These are phyloP conservation scores for Zygosaccharomyces bailii DNA, from an alignment of 805 yeast species.

Conservation along the genomic window DNA sequence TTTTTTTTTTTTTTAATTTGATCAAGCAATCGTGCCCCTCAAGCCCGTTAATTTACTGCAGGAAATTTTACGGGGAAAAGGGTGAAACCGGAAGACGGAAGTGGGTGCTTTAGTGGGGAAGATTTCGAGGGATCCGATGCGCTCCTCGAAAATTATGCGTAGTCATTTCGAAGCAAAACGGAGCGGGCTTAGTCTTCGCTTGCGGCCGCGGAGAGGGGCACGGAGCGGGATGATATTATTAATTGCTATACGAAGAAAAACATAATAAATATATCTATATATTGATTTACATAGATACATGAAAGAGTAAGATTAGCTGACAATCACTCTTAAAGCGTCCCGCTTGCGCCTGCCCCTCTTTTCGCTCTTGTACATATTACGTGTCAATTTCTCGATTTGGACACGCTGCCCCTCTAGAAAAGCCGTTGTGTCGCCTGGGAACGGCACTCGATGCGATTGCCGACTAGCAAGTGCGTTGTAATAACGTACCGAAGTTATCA, in stretches of 20 bases:
- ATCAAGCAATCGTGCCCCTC: not conserved
- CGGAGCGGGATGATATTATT: not conserved
- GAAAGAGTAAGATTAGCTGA: not conserved
- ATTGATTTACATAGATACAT: too few species aligned
- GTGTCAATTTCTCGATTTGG: constrained; percentile 12
- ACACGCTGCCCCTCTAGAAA: constrained; percentile 11
- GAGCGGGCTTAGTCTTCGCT: not conserved
- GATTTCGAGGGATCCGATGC: not conserved
- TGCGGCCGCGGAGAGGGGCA: not conserved
- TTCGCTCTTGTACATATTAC: constrained; percentile 17
- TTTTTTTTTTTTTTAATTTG: not conserved
- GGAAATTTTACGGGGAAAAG: not conserved
- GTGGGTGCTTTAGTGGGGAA: not conserved
- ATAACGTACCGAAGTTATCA: constrained; percentile 16
- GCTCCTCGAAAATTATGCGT: not conserved
- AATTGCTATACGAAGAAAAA: constrained; percentile 1
- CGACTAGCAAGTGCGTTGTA: constrained; percentile 10
- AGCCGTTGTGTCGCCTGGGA: constrained; percentile 12
- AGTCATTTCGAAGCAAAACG: not conserved
- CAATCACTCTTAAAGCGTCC: constrained; percentile 15
- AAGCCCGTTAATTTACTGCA: not conserved
- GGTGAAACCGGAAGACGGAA: not conserved
- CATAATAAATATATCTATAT: not conserved
- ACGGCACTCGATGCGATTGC: constrained; percentile 7
- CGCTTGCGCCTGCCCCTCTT: constrained; percentile 18